Conservation (phyloP, 2,329 filamentous ascomycete species). For the Cucurbitaria berberidis region DNA sequence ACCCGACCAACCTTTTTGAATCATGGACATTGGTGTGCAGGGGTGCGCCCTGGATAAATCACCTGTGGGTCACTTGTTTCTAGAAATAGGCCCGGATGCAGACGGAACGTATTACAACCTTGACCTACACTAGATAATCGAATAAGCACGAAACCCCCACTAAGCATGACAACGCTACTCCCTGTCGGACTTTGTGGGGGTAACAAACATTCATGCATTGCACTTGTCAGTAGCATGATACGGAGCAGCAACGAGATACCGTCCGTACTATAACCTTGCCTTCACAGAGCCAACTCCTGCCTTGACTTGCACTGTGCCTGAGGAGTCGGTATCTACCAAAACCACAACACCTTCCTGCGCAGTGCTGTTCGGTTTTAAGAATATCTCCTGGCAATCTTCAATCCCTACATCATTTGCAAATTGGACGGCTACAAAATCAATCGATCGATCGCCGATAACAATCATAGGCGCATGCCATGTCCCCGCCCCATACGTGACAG, state of each 20-base stretch:
- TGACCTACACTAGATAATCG: not conserved
- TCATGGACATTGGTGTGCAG: not conserved
- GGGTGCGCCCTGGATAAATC: not conserved
- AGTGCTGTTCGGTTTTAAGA: conserved; percentile 41
- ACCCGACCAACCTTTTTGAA: not conserved
- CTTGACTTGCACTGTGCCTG: conserved; percentile 43
- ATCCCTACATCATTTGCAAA: conserved; percentile 79
- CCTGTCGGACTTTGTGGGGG: not conserved
- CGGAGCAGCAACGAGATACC: not conserved
- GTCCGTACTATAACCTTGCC: conserved; percentile 30
- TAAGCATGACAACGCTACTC: not conserved
- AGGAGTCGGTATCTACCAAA: conserved; percentile 39
- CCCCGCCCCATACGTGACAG: conserved; percentile 88
- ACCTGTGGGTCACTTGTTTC: not conserved
- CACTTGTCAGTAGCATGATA: not conserved
- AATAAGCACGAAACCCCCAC: not conserved
- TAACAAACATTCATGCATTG: not conserved
- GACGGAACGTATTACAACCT: not conserved
- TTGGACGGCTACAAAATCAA: conserved; percentile 86
- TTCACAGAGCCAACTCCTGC: conserved; percentile 42
- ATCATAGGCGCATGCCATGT: conserved; percentile 99
- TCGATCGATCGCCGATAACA: conserved; percentile 70
- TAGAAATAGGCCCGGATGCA: not conserved
- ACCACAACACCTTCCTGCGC: conserved; percentile 45
- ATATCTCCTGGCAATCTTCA: conserved; percentile 89